These are phyloP conservation scores for Neurospora sp. DNA, from an alignment of 495 filamentous ascomycete genomes.

Conservation along the genomic window DNA sequence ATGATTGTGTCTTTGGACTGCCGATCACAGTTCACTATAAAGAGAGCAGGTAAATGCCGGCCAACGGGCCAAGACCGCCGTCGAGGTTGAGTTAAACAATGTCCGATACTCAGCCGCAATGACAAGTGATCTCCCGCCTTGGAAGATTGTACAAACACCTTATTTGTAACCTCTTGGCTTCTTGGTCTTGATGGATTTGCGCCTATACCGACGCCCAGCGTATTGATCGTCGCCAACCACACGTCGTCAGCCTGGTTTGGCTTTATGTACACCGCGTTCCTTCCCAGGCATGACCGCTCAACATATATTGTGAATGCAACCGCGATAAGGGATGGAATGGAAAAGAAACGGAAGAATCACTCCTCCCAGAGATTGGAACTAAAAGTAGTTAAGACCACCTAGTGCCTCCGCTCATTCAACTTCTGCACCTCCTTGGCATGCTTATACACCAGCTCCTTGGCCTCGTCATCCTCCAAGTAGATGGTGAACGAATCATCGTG, in stretches of 20 bases:
- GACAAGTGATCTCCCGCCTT: neutral
- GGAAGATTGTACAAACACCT: conserved; percentile 1
- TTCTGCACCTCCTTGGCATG: conserved; percentile 20
- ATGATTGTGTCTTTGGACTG: neutral
- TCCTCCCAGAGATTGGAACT: neutral
- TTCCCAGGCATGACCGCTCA: neutral
- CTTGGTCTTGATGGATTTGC: neutral
- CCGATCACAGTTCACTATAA: neutral
- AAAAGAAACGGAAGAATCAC: neutral
- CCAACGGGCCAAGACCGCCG: neutral
- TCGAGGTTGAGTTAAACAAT: too few relatives aligned
- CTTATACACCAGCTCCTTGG: conserved; percentile 26
- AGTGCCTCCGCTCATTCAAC: conserved; percentile 11
- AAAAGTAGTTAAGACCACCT: neutral
- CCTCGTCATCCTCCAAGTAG: conserved; percentile 31
- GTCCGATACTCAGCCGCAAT: neutral
- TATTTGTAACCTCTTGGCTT: conserved; percentile 5
- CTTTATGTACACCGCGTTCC: neutral
- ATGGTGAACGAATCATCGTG: conserved; percentile 50
- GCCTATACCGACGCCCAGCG: neutral
- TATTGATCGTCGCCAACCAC: neutral
- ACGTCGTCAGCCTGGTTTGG: neutral
- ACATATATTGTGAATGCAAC: neutral
- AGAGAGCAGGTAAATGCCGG: too few relatives aligned
- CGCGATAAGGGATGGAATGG: neutral